Percentiles rank a stretch among this genome's conserved stretches.
These are phyloP conservation scores for Blakeslea trispora DNA, from an alignment of 371 early-diverging fungal genomes.

Conservation along the genomic window DNA sequence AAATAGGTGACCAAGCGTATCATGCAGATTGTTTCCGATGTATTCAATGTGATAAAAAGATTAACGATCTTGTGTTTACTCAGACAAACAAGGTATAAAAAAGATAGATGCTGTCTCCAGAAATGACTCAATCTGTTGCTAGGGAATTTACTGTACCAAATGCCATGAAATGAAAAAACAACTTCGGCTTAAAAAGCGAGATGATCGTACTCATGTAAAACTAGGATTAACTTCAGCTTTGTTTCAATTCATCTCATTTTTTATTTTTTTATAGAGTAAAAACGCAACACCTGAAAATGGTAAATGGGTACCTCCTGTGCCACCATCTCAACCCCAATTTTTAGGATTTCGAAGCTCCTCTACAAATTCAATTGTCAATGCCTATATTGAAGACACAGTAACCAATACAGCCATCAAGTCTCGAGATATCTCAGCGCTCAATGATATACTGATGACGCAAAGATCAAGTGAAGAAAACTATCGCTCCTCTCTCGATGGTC, in stretches of 20 bases:
- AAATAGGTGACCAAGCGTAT: constrained; percentile 78
- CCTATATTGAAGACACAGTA: constrained; percentile 22
- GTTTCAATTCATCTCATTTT: too few species aligned
- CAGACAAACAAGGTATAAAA: constrained; percentile 69
- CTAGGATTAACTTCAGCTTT: neutral
- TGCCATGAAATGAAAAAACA: constrained; percentile 49
- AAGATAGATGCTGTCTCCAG: too few species aligned
- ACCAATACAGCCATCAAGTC: constrained; percentile 12
- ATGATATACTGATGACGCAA: constrained; percentile 24
- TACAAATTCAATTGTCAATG: constrained; percentile 31
- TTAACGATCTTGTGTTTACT: constrained; percentile 79
- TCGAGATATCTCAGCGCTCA: constrained; percentile 17
- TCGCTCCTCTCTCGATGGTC: constrained; percentile 17
- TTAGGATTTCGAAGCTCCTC: constrained; percentile 21
- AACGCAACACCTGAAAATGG: neutral
- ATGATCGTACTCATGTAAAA: constrained; percentile 29
- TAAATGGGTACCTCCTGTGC: neutral
- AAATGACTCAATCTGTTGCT: too few species aligned
- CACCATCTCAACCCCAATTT: neutral
- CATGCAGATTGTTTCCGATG: constrained; percentile 87
- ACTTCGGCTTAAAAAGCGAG: constrained; percentile 39
- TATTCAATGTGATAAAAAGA: constrained; percentile 68
- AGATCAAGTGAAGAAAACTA: constrained; percentile 25
- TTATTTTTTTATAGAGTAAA: neutral
- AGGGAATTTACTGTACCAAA: constrained; percentile 56